Base-by-base conservation (phyloP, 2,329 filamentous ascomycete species). In the Scopulariopsis brevicaulis region DNA sequence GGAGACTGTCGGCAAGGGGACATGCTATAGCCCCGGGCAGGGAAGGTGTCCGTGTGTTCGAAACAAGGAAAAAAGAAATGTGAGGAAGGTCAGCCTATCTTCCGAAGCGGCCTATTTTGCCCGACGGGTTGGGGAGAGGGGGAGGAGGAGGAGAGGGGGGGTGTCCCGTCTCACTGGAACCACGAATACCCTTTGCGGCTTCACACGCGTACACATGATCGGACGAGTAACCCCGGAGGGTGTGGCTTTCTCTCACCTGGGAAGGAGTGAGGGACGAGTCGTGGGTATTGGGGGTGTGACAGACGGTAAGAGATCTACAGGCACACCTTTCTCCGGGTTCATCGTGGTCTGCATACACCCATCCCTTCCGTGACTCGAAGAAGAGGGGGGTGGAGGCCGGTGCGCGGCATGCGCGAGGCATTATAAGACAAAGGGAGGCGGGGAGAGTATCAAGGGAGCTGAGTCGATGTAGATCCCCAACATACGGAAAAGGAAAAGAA, bases 201-300 rank as follows among this genome's bases (percentile, higher is more conserved):
- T 46, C 24, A n/a, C 54, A 56, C 34, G 34, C 40, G 20, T 15
- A 53, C 55, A 57, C 55, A 57, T 57, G 55, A 57, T 57, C 55
- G 34, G 55, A 57, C 48, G 55, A 57, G 55, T 53, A 28, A 53
- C 34, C 48, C 24, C 14, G 40, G 20, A 34, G 32, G 14, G 54
- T 24, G 20, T 12, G 8, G 18, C 15, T 53, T 32, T 24, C 25
- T 53, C 51, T 53, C 46, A 22, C 20, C n/a, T n/a, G 46, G 46
- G 7, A 4, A 22, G 24, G 46, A 24, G 18, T 8, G 15, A 8
- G 8, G 28, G 8, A 32, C 28, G 40, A n/a, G 40, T 46, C 18
- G 40, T n/a, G 40, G 14, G n/a, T n/a, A n/a, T n/a, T n/a, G n/a
- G n/a, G n/a, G n/a, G 40, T 32, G 37, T 46, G 43, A 25, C 11